Conservation (phyloP, 352 stramenopile species). For the Phytophthora pini region DNA sequence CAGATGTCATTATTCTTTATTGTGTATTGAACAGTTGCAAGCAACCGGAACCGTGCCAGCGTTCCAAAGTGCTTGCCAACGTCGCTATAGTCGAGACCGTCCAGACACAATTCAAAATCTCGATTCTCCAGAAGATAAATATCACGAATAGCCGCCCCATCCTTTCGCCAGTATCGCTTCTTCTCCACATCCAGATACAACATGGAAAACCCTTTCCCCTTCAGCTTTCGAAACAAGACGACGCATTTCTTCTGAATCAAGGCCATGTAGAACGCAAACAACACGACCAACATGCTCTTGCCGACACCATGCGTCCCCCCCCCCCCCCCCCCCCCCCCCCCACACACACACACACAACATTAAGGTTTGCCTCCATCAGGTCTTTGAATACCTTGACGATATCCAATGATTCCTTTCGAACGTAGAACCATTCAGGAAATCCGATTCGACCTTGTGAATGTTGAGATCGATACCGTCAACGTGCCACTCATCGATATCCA, state of each 20-base stretch:
- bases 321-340: too few relatives aligned
- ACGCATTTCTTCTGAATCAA: conserved; percentile 37
- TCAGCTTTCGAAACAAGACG: conserved; percentile 37
- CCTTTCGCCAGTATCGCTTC: too few relatives aligned
- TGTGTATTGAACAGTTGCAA: too few relatives aligned
- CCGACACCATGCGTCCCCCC: conserved; percentile 36
- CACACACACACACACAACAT: conserved; percentile 38
- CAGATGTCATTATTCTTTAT: too few relatives aligned
- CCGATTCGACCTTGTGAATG: conserved; percentile 34
- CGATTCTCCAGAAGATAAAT: too few relatives aligned
- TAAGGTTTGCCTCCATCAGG: conserved; percentile 16
- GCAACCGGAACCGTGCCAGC: too few relatives aligned
- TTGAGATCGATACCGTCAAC: conserved; percentile 28
- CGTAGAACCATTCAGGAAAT: conserved; percentile 43
- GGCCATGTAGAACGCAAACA: conserved; percentile 40
- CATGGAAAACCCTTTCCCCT: conserved; percentile 31
- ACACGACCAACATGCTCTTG: conserved; percentile 41
- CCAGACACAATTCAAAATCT: too few relatives aligned
- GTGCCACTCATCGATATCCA: conserved; percentile 30
- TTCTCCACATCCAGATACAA: conserved; percentile 13
- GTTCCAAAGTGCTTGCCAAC: too few relatives aligned
- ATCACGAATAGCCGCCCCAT: too few relatives aligned
- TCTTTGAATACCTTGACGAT: conserved; percentile 36
- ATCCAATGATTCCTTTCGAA: conserved; percentile 36
- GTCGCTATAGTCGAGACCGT: too few relatives aligned